These are phyloP conservation scores for Endocladia muricata DNA, from an alignment of 31 red algal genomes.

Conservation along the genomic window DNA sequence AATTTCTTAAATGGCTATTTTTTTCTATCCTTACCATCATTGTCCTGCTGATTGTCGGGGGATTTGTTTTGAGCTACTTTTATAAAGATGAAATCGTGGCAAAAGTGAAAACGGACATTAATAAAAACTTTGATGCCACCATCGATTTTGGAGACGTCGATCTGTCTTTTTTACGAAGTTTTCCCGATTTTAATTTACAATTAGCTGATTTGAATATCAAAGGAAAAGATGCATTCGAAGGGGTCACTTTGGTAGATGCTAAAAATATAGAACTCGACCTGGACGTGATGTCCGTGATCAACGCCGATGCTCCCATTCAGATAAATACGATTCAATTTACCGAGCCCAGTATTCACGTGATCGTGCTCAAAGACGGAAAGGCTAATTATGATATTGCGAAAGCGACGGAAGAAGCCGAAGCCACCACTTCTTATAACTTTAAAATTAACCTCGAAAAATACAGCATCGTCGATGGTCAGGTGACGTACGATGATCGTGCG, in stretches of 20 bases:
- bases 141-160: not conserved
- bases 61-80: not conserved
- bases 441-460: not conserved
- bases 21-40: not conserved
- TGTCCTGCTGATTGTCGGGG: not conserved
- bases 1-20: not conserved
- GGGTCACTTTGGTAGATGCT: not conserved
- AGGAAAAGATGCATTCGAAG: not conserved
- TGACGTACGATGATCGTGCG: not conserved
- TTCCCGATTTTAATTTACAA: not conserved
- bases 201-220: not conserved
- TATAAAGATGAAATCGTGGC: not conserved
- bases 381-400: not conserved
- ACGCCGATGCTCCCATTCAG: not conserved
- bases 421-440: not conserved
- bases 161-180: not conserved
- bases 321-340: not conserved
- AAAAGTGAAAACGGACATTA: not conserved
- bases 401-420: not conserved
- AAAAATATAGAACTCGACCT: not conserved
- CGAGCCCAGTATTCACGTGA: not conserved
- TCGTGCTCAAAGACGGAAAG: not conserved
- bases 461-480: not conserved
- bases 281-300: not conserved
- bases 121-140: not conserved